Conservation (phyloP, 2,329 filamentous ascomycete species). For the Talaromyces sp. region DNA sequence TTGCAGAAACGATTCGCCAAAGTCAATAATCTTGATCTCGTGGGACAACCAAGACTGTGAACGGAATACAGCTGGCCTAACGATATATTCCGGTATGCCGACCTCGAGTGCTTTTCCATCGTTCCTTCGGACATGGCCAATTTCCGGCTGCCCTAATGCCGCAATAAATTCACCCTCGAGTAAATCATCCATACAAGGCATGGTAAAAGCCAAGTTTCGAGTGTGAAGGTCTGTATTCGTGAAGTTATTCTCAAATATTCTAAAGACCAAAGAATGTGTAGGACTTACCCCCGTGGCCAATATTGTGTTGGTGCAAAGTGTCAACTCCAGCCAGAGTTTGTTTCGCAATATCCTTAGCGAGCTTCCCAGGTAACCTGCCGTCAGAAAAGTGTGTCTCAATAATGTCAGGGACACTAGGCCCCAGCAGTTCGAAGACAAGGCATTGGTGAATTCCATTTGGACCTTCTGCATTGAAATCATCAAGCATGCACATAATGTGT, state of each 20-base stretch:
- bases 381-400: slow-evolving; percentile 1
- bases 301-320: slow-evolving; percentile 33
- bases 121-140: slow-evolving; percentile 16
- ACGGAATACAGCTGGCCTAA: slow-evolving; percentile 15
- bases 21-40: slow-evolving; percentile 31
- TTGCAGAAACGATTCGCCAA: slow-evolving; percentile 31
- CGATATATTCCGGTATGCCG: slow-evolving; percentile 21
- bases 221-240: slow-evolving; percentile 21
- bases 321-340: slow-evolving; percentile 34
- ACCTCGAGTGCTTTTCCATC: slow-evolving; percentile 19
- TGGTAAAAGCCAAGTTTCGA: slow-evolving; percentile 22
- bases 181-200: slow-evolving; percentile 13
- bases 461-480: background rate
- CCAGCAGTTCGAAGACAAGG: background rate
- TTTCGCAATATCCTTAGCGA: slow-evolving; percentile 39
- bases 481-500: background rate
- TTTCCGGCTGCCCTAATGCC: slow-evolving; percentile 21
- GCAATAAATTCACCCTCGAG: slow-evolving; percentile 16
- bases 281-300: slow-evolving; percentile 35
- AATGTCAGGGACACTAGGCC: background rate
- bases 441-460: slow-evolving; percentile 1
- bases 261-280: background rate
- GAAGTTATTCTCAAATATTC: slow-evolving; percentile 10
- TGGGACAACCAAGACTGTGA: slow-evolving; percentile 12
- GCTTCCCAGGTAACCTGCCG: slow-evolving; percentile 23